Conservation (phyloP, 805 yeast species). For the Yamadazyma takamatsuzukensis region DNA sequence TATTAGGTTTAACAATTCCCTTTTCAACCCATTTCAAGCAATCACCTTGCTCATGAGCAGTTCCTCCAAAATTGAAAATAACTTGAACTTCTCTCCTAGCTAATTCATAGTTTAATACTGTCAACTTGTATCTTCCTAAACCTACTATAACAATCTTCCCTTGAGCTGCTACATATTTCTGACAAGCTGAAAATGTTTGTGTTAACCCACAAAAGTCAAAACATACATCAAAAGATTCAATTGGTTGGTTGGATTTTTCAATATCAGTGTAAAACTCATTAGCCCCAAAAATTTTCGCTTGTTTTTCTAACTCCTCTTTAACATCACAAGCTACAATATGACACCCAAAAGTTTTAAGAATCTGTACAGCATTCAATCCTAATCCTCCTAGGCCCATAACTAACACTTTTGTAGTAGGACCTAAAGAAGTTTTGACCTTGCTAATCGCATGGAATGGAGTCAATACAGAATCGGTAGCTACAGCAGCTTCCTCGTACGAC, state of each 20-base stretch:
- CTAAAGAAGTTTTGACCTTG: conserved; percentile 23
- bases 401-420: conserved; percentile 34
- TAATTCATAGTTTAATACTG: conserved; percentile 29
- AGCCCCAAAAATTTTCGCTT: conserved; percentile 38
- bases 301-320: conserved; percentile 20
- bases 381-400: conserved; percentile 42
- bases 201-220: conserved; percentile 39
- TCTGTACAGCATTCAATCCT: conserved; percentile 42
- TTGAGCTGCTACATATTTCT: conserved; percentile 24
- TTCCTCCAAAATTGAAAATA: conserved; percentile 43
- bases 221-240: conserved; percentile 35
- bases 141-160: conserved; percentile 45
- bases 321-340: conserved; percentile 31
- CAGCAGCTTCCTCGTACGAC: conserved; percentile 36
- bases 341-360: conserved; percentile 29
- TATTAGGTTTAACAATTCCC: conserved; percentile 38
- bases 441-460: conserved; percentile 42
- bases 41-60: conserved; percentile 40
- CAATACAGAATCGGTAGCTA: conserved; percentile 39
- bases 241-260: conserved; percentile 19
- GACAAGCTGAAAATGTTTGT: conserved; percentile 23
- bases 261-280: conserved; percentile 36
- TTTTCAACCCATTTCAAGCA: conserved; percentile 38
- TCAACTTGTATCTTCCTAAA: conserved; percentile 31
- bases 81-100: conserved; percentile 41